Conservation (phyloP, 495 filamentous ascomycete genomes). For the Talaromyces stipitatus region DNA sequence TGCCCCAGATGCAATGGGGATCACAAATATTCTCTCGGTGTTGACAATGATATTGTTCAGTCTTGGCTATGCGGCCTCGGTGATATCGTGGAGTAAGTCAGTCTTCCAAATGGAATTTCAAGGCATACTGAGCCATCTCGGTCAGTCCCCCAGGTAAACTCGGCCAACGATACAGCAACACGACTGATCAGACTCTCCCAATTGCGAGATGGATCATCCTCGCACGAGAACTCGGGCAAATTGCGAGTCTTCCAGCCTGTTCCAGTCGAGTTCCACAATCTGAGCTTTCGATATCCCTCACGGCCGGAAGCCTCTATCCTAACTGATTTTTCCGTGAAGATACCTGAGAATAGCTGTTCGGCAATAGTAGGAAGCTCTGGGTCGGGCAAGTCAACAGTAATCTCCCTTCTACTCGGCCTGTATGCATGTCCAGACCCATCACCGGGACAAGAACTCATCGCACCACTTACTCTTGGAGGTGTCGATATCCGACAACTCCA, state of each 20-base stretch:
- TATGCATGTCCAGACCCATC: constrained; percentile 29
- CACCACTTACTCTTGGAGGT: constrained; percentile 42
- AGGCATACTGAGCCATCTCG: background rate
- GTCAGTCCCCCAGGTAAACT: constrained; percentile 71
- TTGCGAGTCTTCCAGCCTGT: constrained; percentile 40
- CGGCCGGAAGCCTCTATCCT: constrained; percentile 47
- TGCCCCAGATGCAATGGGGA: constrained; percentile 30
- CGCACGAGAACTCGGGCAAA: constrained; percentile 54
- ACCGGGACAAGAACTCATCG: background rate
- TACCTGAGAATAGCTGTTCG: constrained; percentile 52
- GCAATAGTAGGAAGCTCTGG: constrained; percentile 81
- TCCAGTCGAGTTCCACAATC: constrained; percentile 51
- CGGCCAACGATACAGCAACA: constrained; percentile 61
- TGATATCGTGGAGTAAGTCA: constrained; percentile 53
- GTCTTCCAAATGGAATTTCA: background rate
- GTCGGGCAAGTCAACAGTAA: constrained; percentile 82
- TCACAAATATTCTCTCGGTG: constrained; percentile 59
- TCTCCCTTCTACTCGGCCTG: constrained; percentile 62
- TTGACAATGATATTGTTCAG: constrained; percentile 81
- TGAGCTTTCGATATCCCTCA: constrained; percentile 65
- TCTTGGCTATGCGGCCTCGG: constrained; percentile 58
- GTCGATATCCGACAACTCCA: constrained; percentile 49
- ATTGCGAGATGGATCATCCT: constrained; percentile 42
- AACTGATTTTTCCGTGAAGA: constrained; percentile 48
- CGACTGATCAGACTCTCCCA: constrained; percentile 65